phyloP scores from a whole-genome alignment of 176 grass and related monocot species.

The Carex parvula region DNA sequence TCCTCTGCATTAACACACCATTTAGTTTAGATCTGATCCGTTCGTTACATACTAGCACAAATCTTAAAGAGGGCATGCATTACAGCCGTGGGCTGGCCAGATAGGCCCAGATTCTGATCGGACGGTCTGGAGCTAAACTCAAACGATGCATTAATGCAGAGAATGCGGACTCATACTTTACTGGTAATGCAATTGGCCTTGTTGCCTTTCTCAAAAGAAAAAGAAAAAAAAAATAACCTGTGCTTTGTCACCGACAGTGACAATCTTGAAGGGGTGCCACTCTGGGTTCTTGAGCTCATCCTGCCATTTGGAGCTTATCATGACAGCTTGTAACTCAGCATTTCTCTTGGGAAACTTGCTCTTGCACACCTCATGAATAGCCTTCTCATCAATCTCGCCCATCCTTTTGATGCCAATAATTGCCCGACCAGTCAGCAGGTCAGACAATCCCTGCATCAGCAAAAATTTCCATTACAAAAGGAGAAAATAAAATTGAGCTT shows the following conservation, averaged over 20 bases:
- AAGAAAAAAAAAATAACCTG: conserved; percentile 32
- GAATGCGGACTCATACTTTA: too few species aligned
- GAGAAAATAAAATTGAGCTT: conserved; percentile 10
- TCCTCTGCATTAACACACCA: too few species aligned
- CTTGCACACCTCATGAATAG: conserved; percentile 53
- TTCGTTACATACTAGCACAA: too few species aligned
- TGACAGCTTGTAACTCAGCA: conserved; percentile 9
- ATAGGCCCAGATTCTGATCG: too few species aligned
- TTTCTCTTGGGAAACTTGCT: conserved; percentile 32
- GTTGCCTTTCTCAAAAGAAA: too few species aligned
- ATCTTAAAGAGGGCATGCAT: too few species aligned
- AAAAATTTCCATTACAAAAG: neutral
- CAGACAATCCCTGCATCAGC: conserved; percentile 37
- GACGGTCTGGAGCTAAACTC: too few species aligned
- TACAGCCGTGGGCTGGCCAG: too few species aligned
- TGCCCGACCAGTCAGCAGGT: conserved; percentile 29
- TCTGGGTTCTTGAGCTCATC: conserved; percentile 53
- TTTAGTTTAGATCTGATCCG: too few species aligned
- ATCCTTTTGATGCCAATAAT: conserved; percentile 65
- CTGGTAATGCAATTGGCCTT: too few species aligned
- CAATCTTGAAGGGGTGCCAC: conserved; percentile 74
- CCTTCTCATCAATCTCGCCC: conserved; percentile 68
- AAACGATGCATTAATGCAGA: too few species aligned
- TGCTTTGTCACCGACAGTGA: conserved; percentile 22
- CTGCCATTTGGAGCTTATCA: conserved; percentile 55